A percentile compares a stretch with the other conserved stretches of the same genome.
phyloP scores from a whole-genome alignment of 2,329 filamentous ascomycete species.

The Reticulascus tulasneorum region DNA sequence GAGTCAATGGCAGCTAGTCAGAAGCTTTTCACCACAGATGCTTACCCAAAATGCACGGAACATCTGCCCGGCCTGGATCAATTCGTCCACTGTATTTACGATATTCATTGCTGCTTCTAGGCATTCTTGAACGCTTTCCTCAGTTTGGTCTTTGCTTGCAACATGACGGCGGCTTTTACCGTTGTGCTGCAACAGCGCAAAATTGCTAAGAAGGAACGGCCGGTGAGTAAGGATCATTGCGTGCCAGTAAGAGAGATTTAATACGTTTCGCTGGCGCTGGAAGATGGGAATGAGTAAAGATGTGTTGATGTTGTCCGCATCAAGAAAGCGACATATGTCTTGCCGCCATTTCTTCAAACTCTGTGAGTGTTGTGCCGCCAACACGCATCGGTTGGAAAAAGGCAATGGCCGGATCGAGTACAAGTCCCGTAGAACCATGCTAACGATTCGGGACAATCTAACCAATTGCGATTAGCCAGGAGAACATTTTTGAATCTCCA shows the following conservation, averaged over 20 bases:
- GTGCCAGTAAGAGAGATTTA: conserved; percentile 39
- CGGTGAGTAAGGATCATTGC: conserved; percentile 35
- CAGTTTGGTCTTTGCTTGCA: conserved; percentile 5
- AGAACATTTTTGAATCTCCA: background rate
- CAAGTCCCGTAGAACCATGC: conserved; percentile 27
- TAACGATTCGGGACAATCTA: conserved; percentile 30
- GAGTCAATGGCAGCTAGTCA: background rate
- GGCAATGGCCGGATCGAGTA: conserved; percentile 32
- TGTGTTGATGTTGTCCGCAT: conserved; percentile 30
- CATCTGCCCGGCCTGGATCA: conserved; percentile 29
- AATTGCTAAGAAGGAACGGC: conserved; percentile 32
- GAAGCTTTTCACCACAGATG: background rate
- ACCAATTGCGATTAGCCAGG: background rate
- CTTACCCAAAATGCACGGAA: conserved; percentile 38
- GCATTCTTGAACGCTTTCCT: conserved; percentile 22
- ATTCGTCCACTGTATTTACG: conserved; percentile 31
- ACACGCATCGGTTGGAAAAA: conserved; percentile 14
- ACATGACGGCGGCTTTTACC: conserved; percentile 4
- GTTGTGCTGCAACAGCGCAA: conserved; percentile 20
- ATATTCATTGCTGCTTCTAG: conserved; percentile 35
- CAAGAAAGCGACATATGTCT: conserved; percentile 31
- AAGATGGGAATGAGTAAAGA: conserved; percentile 33
- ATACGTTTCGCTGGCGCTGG: conserved; percentile 35
- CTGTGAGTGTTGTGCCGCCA: conserved; percentile 24
- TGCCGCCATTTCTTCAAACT: conserved; percentile 30